These are phyloP conservation scores for Leptodermis oblonga DNA, from an alignment of 257 asterid genomes.

Conservation along the genomic window DNA sequence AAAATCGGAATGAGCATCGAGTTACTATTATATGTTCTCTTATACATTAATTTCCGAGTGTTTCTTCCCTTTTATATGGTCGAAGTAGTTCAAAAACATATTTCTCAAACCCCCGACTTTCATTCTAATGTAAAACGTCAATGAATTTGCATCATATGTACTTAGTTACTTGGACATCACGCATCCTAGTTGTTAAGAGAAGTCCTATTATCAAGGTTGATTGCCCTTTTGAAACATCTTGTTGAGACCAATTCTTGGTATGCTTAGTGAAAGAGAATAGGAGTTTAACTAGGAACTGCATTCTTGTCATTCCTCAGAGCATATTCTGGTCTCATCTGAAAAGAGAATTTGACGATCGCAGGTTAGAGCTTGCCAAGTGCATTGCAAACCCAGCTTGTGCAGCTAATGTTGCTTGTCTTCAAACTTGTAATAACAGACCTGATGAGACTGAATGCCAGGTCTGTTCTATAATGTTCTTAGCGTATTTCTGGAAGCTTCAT, in stretches of 20 bases:
- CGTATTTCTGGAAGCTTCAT: background rate
- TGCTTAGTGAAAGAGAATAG: background rate
- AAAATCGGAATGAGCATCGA: background rate
- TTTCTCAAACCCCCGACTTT: no score
- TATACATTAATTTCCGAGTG: background rate
- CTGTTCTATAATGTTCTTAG: constrained; percentile 10
- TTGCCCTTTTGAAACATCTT: background rate
- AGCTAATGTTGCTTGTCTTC: constrained; percentile 90
- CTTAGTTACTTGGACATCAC: background rate
- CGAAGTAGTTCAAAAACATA: background rate
- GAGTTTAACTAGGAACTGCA: background rate
- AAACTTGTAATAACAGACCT: constrained; percentile 90
- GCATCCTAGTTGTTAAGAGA: background rate
- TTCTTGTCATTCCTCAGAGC: background rate
- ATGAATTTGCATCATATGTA: background rate
- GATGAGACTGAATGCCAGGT: constrained; percentile 99
- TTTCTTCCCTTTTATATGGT: background rate
- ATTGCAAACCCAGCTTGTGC: constrained; percentile 91
- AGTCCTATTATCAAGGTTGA: background rate
- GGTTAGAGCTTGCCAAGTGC: constrained; percentile 91
- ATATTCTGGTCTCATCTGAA: background rate
- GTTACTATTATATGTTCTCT: background rate
- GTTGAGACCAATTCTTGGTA: background rate
- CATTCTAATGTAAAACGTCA: background rate
- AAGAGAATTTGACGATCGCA: constrained; percentile 23